phyloP scores from a whole-genome alignment of 805 yeast species.

The Vanderwaltozyma tropicalis region DNA sequence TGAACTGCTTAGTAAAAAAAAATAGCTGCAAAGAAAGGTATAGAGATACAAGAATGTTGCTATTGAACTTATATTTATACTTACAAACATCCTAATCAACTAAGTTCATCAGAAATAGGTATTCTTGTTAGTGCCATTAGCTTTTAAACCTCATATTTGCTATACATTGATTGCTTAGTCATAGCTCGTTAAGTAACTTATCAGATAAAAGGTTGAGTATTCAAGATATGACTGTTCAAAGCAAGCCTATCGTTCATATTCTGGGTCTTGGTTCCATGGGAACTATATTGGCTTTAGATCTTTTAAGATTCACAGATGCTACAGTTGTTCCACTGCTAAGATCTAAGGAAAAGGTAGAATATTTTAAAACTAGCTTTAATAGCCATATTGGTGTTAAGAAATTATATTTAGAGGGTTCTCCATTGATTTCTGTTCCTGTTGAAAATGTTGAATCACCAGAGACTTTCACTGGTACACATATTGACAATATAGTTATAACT shows the following conservation, averaged over 20 bases:
- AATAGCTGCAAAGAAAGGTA: no score
- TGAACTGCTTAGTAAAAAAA: no score
- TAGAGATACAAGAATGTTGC: no score
- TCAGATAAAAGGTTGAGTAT: no score
- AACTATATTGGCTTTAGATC: conserved; percentile 21
- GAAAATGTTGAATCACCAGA: conserved; percentile 4
- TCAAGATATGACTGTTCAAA: background rate
- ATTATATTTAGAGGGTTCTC: conserved; percentile 12
- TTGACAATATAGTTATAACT: conserved; percentile 55
- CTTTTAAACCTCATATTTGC: background rate
- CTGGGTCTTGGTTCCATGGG: conserved; percentile 31
- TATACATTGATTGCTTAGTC: background rate
- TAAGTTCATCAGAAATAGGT: background rate
- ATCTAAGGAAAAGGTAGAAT: conserved; percentile 15
- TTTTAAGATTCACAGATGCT: conserved; percentile 15
- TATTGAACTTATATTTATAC: no score
- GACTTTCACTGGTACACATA: conserved; percentile 17
- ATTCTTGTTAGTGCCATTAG: background rate
- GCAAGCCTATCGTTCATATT: conserved; percentile 19
- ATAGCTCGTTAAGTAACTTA: no score
- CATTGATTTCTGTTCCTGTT: conserved; percentile 4
- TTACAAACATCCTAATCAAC: no score
- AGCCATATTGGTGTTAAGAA: conserved; percentile 18
- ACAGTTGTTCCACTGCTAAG: conserved; percentile 25
- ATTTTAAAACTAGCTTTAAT: conserved; percentile 13